These are phyloP conservation scores for Murraya koenigii DNA, from an alignment of 345 rosid genomes.

Conservation along the genomic window DNA sequence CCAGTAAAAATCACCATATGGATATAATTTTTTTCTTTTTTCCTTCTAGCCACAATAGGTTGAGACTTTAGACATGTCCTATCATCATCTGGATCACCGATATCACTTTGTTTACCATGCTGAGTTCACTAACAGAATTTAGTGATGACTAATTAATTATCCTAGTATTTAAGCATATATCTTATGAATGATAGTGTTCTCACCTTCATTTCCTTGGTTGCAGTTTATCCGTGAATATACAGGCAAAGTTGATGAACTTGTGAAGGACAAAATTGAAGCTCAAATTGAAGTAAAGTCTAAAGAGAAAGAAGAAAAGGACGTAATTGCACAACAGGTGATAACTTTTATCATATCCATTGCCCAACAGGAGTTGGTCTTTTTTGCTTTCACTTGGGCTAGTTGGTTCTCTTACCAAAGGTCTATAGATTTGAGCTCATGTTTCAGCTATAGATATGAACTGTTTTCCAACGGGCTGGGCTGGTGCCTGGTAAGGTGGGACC, in stretches of 20 bases:
- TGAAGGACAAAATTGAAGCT: conserved; percentile 75
- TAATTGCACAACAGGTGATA: conserved; percentile 82
- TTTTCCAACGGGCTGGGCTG: neutral
- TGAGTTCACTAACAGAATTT: neutral
- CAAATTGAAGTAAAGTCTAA: conserved; percentile 63
- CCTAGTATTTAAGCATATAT: too few species aligned
- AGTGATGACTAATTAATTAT: neutral
- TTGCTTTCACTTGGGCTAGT: neutral
- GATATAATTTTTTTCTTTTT: neutral
- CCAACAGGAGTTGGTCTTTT: neutral
- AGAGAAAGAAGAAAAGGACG: conserved; percentile 77
- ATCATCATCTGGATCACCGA: neutral
- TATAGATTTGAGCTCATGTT: neutral
- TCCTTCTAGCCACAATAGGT: neutral
- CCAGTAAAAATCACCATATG: neutral
- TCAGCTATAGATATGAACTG: neutral
- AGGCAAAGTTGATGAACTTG: conserved; percentile 75
- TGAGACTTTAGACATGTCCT: neutral
- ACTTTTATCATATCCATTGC: neutral
- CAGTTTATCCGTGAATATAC: conserved; percentile 82
- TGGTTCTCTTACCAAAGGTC: neutral
- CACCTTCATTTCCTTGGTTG: neutral
- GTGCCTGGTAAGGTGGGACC: neutral
- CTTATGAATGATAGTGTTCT: neutral
- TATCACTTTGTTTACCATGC: neutral